Evolutionary conservation across 805 yeast genomes (phyloP), one percentile per base, ranked within the genome.

Genomic region (Debaryomyces prosopidis): DNA sequence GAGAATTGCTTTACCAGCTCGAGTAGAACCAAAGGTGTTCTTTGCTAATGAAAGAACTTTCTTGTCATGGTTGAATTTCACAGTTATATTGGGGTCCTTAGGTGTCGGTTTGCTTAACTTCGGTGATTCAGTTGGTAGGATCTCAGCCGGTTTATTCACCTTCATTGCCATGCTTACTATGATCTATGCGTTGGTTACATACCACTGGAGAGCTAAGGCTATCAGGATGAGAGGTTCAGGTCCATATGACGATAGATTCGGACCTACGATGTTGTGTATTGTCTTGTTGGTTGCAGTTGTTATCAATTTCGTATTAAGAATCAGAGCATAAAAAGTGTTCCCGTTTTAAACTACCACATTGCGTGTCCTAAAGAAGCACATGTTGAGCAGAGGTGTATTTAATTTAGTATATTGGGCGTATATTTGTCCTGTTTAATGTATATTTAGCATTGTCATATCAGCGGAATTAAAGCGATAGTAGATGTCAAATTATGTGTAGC

Each of bases 151-250:
- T 4, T 75, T 94, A 45, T 94, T 94, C 77, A 95, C 99, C 3
- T 76, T 92, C 49, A 91, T 94, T 45, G 96, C 99, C 51, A 92
- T 94, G 97, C 89, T 88, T 52, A 92, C 99, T 18, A 94, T 94
- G 99, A 79, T 85, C 2, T 94, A 94, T 60, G 99, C 99, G 1
- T 78, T 94, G 50, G 79, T 89, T 39, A 94, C 98, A 10, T 94
- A 94, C 68, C 99, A 94, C 69, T 95, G 99, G 99, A 88, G 99
- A 76, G 99, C 99, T 1, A 89, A 91, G 63, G 99, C 99, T 48
- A 94, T 94, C 56, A 85, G 99, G 69, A 80, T 92, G 71, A 85
- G 98, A 69, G 99, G 99, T 35, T 83, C 96, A 11, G 99, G 99
- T 39, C 99, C 99, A n/a, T 94, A 94, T 65, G 99, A 94, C 63